Evolutionary conservation across 208 protist genomes (phyloP).

Genomic region (Giardia duodenalis): DNA sequence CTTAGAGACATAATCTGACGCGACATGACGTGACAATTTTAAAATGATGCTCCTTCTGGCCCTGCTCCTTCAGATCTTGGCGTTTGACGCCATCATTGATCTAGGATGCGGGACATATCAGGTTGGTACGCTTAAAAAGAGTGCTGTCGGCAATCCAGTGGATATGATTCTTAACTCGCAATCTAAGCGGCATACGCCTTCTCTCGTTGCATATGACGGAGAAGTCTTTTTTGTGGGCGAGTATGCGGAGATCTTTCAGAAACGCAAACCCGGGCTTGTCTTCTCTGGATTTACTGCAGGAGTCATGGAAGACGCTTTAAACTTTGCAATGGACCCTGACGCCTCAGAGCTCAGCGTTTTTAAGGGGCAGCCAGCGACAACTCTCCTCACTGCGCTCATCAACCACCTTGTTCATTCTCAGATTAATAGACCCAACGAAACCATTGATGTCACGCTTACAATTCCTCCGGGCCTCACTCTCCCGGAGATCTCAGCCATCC

Average conservation of each 20-base stretch:
- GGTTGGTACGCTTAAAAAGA: neutral
- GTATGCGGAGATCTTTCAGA: neutral
- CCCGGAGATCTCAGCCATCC: neutral
- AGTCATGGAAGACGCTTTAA: too few species aligned
- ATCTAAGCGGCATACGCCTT: conserved; percentile 10
- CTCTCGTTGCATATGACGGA: conserved; percentile 20
- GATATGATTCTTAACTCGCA: conserved; percentile 13
- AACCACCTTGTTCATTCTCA: neutral
- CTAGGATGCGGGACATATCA: neutral
- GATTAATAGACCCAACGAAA: neutral
- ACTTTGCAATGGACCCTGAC: neutral
- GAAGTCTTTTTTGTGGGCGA: conserved; percentile 25
- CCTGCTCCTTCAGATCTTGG: neutral
- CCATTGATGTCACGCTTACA: conserved; percentile 7
- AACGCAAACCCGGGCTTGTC: neutral
- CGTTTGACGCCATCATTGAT: conserved; percentile 18
- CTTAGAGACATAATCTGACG: too few species aligned
- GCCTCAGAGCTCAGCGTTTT: neutral
- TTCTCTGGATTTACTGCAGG: neutral
- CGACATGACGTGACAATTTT: too few species aligned
- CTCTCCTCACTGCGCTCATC: conserved; percentile 12
- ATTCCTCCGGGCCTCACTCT: neutral
- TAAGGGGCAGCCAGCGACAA: too few species aligned
- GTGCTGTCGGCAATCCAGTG: neutral
- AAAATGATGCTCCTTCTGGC: neutral